Conservation (phyloP, 768 basidiomycete genomes). For the Mycena leptocephala region DNA sequence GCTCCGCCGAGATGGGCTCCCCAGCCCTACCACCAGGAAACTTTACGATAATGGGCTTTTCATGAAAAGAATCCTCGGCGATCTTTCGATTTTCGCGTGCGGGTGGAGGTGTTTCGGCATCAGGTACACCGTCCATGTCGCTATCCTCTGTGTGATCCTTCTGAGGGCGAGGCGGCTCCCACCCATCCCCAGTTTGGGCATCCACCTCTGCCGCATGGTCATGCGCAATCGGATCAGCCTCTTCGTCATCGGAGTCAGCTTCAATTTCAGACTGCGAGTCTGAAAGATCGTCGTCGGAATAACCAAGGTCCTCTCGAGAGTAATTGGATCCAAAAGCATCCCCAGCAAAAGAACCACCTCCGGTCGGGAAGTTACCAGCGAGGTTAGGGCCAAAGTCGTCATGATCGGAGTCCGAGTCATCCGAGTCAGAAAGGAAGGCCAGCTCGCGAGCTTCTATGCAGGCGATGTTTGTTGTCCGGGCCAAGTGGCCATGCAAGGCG, state of each 20-base stretch:
- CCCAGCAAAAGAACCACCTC: too few relatives aligned
- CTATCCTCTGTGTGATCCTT: neutral
- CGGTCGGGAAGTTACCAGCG: too few relatives aligned
- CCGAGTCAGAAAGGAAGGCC: too few relatives aligned
- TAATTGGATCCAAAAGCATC: too few relatives aligned
- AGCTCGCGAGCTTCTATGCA: too few relatives aligned
- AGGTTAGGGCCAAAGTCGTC: too few relatives aligned
- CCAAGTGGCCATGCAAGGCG: too few relatives aligned
- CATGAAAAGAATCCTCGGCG: conserved; percentile 18
- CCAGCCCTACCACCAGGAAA: neutral
- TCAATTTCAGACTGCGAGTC: neutral
- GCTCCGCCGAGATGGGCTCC: neutral
- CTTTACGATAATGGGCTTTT: neutral
- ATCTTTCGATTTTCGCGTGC: neutral
- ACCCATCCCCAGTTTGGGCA: neutral
- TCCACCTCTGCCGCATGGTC: neutral
- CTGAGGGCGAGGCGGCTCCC: neutral
- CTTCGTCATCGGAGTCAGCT: neutral
- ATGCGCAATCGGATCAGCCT: neutral
- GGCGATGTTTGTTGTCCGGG: too few relatives aligned
- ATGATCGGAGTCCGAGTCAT: too few relatives aligned
- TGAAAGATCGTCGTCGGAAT: neutral
- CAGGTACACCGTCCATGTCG: neutral
- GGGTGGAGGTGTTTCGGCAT: neutral
- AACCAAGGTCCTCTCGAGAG: too few relatives aligned